Evolutionary conservation across 495 filamentous ascomycete genomes (phyloP).

Genomic region (Amniculicola lignicola): DNA sequence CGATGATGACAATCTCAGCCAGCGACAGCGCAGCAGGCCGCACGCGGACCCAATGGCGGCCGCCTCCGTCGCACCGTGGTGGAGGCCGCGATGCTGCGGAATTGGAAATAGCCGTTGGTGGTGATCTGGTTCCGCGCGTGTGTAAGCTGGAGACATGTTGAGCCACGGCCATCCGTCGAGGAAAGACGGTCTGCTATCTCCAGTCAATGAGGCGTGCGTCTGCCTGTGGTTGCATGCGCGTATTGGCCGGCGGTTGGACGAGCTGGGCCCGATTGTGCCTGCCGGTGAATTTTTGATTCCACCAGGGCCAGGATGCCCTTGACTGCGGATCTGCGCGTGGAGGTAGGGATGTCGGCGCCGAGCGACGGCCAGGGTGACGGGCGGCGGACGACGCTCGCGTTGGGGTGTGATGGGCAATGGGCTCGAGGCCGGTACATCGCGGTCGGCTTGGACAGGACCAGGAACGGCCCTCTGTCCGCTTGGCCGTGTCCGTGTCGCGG

Average conservation of each 20-base stretch:
- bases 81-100: not conserved
- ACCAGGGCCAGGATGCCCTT: slow-evolving; percentile 1
- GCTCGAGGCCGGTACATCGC: too few species aligned
- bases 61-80: slow-evolving; percentile 17
- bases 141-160: slow-evolving; percentile 1
- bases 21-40: slow-evolving; percentile 2
- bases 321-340: slow-evolving; percentile 18
- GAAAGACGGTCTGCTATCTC: not conserved
- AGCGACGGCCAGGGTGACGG: not conserved
- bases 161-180: not conserved
- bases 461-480: too few species aligned
- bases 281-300: slow-evolving; percentile 18
- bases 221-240: slow-evolving; percentile 3
- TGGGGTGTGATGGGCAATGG: too few species aligned
- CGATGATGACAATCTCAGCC: slow-evolving; percentile 7
- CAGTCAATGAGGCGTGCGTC: slow-evolving; percentile 11
- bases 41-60: slow-evolving; percentile 15
- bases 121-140: slow-evolving; percentile 10
- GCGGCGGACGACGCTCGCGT: too few species aligned
- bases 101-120: slow-evolving; percentile 24
- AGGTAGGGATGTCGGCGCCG: not conserved
- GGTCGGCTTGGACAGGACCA: too few species aligned
- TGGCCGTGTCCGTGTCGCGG: slow-evolving; percentile 1
- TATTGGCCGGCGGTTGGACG: not conserved
- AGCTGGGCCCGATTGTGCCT: slow-evolving; percentile 3